Evolutionary conservation across 2,329 filamentous ascomycete genomes (phyloP).

Genomic region (Neofusicoccum umdonicola): DNA sequence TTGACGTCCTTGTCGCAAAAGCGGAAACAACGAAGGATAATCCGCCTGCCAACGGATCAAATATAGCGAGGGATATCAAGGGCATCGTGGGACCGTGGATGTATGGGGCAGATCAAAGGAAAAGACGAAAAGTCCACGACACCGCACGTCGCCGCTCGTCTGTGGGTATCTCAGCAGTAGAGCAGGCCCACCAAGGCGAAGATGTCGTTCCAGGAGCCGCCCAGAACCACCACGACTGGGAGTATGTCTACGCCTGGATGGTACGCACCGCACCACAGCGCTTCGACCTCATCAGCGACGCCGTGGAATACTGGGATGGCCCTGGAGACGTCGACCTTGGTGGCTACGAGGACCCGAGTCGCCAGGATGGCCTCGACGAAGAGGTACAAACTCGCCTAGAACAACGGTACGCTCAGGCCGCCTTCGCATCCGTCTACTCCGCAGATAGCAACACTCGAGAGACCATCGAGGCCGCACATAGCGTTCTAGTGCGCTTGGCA

Average conservation of each 20-base stretch:
- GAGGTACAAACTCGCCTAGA: constrained; percentile 60
- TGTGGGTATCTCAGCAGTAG: not conserved
- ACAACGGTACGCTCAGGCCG: constrained; percentile 64
- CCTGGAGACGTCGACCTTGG: constrained; percentile 69
- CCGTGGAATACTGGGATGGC: constrained; percentile 70
- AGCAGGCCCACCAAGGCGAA: constrained; percentile 17
- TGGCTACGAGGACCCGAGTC: constrained; percentile 50
- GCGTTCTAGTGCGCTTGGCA: constrained; percentile 59
- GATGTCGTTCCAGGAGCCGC: constrained; percentile 19
- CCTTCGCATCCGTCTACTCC: constrained; percentile 66
- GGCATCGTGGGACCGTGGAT: constrained; percentile 73
- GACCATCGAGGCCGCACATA: constrained; percentile 60
- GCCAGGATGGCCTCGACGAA: constrained; percentile 55
- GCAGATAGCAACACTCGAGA: constrained; percentile 59
- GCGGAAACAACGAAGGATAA: constrained; percentile 18
- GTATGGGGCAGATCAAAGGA: constrained; percentile 62
- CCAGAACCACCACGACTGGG: constrained; percentile 57
- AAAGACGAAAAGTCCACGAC: constrained; percentile 44
- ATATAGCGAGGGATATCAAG: constrained; percentile 62
- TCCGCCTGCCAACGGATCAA: constrained; percentile 10
- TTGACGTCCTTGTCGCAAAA: constrained; percentile 57
- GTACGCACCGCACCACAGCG: constrained; percentile 57
- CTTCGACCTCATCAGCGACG: constrained; percentile 62
- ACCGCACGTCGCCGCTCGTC: not conserved
- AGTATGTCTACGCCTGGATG: constrained; percentile 68